Conservation (phyloP, 768 basidiomycete species). For the Sarcodon sp. region DNA sequence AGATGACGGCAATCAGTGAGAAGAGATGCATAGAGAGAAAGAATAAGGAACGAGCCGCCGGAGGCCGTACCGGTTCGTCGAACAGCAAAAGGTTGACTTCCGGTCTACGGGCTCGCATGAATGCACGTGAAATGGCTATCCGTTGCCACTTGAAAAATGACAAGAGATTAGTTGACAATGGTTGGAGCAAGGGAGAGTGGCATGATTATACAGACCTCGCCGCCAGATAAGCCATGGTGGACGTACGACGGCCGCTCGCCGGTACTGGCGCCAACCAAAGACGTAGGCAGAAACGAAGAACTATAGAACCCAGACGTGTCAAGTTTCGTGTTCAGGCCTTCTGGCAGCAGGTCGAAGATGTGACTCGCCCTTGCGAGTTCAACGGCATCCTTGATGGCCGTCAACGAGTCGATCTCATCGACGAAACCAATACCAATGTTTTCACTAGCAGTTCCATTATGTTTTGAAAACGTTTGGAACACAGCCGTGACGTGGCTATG, state of each 20-base stretch:
- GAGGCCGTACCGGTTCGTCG: constrained; percentile 62
- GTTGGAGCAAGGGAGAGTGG: neutral
- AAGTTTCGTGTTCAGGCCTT: constrained; percentile 63
- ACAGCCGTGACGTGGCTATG: constrained; percentile 70
- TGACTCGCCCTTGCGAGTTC: constrained; percentile 57
- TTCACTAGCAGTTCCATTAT: constrained; percentile 63
- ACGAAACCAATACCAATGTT: constrained; percentile 82
- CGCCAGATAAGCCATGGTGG: constrained; percentile 68
- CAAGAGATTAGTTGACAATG: neutral
- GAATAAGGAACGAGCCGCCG: neutral
- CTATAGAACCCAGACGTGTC: constrained; percentile 49
- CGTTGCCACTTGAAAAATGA: constrained; percentile 59
- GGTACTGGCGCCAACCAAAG: constrained; percentile 17
- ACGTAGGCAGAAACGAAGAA: constrained; percentile 17
- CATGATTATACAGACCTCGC: constrained; percentile 44
- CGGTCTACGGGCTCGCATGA: constrained; percentile 69
- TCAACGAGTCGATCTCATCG: constrained; percentile 40
- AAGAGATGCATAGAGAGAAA: constrained; percentile 1
- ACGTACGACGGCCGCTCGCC: constrained; percentile 19
- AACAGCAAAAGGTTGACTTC: constrained; percentile 72
- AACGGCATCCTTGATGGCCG: constrained; percentile 52
- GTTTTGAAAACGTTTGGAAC: constrained; percentile 80
- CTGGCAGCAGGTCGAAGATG: constrained; percentile 52
- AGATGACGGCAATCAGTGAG: neutral
- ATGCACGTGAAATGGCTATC: constrained; percentile 76